Evolutionary conservation across 2,329 filamentous ascomycete genomes (phyloP).

Genomic region (Xylariaceae sp.): DNA sequence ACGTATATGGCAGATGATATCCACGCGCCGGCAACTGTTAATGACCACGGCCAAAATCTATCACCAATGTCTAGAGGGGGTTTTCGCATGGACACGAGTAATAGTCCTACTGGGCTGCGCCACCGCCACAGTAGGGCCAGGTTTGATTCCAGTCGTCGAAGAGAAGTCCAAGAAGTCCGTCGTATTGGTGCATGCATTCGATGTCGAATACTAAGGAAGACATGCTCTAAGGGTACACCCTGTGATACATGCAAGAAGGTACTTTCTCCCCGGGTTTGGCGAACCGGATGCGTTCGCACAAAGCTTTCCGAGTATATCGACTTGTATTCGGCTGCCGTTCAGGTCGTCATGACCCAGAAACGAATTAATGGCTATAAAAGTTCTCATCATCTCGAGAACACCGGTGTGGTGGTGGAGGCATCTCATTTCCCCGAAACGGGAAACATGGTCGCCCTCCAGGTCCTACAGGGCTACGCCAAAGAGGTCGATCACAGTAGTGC

Average conservation of each 20-base stretch:
- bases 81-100: constrained; percentile 55
- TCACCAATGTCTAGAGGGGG: constrained; percentile 47
- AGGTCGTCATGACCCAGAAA: constrained; percentile 63
- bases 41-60: constrained; percentile 34
- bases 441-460: constrained; percentile 47
- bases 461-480: constrained; percentile 43
- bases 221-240: constrained; percentile 64
- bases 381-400: constrained; percentile 51
- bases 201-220: constrained; percentile 67
- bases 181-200: constrained; percentile 68
- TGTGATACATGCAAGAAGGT: constrained; percentile 68
- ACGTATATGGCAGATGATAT: constrained; percentile 37
- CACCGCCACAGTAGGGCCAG: constrained; percentile 58
- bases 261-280: constrained; percentile 66
- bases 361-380: constrained; percentile 59
- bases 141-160: constrained; percentile 61
- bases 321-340: constrained; percentile 65
- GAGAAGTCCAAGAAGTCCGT: constrained; percentile 66
- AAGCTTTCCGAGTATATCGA: constrained; percentile 64
- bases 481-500: constrained; percentile 34
- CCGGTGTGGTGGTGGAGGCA: constrained; percentile 56
- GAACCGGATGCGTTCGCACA: constrained; percentile 63
- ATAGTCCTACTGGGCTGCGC: constrained; percentile 47
- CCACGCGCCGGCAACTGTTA: constrained; percentile 36
- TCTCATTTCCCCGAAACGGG: constrained; percentile 60